A percentile compares a stretch with the other conserved stretches of the same genome.
Conservation (phyloP, 2,329 filamentous ascomycete genomes). For the Trichoderma koningiopsis region DNA sequence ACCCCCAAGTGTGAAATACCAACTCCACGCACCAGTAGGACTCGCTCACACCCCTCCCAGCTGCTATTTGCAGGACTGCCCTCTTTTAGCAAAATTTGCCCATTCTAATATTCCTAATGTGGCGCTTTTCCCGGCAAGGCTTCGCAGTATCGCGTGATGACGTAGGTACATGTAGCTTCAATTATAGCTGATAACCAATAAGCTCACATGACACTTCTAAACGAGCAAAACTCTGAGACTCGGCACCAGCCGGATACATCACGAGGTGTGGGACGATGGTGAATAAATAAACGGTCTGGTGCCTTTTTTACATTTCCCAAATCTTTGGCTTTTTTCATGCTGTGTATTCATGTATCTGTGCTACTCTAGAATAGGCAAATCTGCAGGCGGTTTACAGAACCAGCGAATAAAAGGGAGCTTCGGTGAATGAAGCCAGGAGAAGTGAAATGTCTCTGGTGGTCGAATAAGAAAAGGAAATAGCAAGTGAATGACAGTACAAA, state of each 20-base stretch:
- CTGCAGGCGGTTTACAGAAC: not conserved
- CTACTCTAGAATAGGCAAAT: not conserved
- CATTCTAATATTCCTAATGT: not conserved
- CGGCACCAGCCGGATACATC: slow-evolving; percentile 18
- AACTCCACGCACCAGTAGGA: no score
- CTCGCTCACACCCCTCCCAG: not conserved
- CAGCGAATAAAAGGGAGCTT: not conserved
- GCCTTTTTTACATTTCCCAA: not conserved
- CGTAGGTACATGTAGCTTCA: not conserved
- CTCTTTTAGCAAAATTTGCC: not conserved
- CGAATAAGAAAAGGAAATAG: not conserved
- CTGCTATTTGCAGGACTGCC: not conserved
- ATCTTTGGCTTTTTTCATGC: not conserved
- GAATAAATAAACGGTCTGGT: not conserved
- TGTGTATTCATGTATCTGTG: not conserved
- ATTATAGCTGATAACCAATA: not conserved
- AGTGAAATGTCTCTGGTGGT: not conserved
- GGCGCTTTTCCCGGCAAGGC: not conserved
- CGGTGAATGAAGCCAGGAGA: not conserved
- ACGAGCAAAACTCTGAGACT: not conserved
- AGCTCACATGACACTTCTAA: slow-evolving; percentile 13
- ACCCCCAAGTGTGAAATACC: not conserved
- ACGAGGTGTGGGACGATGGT: not conserved
- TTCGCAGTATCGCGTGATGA: slow-evolving; percentile 14
- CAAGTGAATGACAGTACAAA: not conserved